phyloP scores from a whole-genome alignment of 176 grass and related monocot species.

The Aegilops longissima region DNA sequence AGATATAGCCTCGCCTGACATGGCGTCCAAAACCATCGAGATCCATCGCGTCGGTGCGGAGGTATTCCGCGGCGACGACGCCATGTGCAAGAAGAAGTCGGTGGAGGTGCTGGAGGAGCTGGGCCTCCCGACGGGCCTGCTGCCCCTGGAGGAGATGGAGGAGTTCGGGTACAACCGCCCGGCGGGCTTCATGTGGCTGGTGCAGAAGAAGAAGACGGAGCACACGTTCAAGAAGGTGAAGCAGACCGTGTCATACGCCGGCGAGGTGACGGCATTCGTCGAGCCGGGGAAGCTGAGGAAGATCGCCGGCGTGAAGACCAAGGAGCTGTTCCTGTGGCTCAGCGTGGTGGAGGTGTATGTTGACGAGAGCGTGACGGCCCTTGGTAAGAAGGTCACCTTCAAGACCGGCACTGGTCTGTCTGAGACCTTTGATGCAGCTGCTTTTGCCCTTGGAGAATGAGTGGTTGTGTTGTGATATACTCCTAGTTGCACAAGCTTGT shows the following conservation, averaged over 20 bases:
- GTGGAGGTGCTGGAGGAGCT: conserved; percentile 26
- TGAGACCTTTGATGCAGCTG: not conserved
- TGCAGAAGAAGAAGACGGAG: conserved; percentile 37
- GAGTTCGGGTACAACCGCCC: conserved; percentile 38
- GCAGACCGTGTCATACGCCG: conserved; percentile 13
- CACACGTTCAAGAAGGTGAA: conserved; percentile 42
- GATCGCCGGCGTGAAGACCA: conserved; percentile 3
- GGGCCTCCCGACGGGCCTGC: conserved; percentile 27
- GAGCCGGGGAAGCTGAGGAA: not conserved
- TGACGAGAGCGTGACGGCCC: not conserved
- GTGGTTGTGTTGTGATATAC: not conserved
- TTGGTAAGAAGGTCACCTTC: conserved; percentile 10
- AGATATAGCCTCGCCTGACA: not conserved
- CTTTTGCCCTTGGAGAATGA: not conserved
- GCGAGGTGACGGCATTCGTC: not conserved
- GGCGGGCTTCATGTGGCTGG: conserved; percentile 21
- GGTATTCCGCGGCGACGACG: not conserved
- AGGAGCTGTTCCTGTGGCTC: conserved; percentile 20
- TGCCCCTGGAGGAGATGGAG: conserved; percentile 32
- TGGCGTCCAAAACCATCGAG: not conserved
- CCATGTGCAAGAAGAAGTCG: conserved; percentile 26
- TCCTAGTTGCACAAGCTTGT: not conserved
- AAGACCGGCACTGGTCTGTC: conserved; percentile 1
- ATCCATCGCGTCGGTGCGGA: not conserved
- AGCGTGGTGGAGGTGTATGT: conserved; percentile 22